Base-by-base conservation (phyloP, 2,329 filamentous ascomycete genomes). In the Talaromyces sp. region DNA sequence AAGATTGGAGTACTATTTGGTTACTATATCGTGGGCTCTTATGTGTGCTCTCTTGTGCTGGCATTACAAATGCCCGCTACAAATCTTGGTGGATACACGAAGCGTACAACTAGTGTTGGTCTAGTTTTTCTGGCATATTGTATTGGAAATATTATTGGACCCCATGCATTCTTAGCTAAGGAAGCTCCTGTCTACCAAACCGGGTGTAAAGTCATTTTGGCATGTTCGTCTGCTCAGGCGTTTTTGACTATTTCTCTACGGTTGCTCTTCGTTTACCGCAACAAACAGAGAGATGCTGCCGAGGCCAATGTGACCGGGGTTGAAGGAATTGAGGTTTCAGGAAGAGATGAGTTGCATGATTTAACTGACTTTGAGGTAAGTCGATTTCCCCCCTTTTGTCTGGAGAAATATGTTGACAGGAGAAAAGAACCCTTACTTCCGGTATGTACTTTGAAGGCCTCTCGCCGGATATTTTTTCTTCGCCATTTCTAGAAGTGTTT, bases 41-140 rank as follows among this genome's bases (percentile, higher is more conserved):
- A 80, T 61, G 85, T 86, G 2, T 78, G 80, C 0, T 82, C 82
- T 1, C 72, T 87, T 8, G 84, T 86, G 0, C 74, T 86, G 0
- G 83, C 83, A 0, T 75, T 87, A 37, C 85, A 75, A 43, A 73
- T 74, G 72, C 73, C 60, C 13, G 60, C 60, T 31, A 39, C 60
- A 2, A 62, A 62, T 70, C 11, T 69, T 69, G 81, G 78, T 22
- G 81, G 82, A 1, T 82, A 84, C 67, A 82, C 81, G 0, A 84
- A 84, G 69, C 82, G 82, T 61, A 79, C 79, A 17, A 83, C 81
- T 0, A 75, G 78, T 22, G 81, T 80, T 10, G 82, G 81, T 0
- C 61, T 84, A 13, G 77, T 82, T 1, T 79, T 83, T 41, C 69
- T 82, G 17, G 76, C 78, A 1, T 82, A 80, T 68, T 79, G 76